Conservation (phyloP, 83 land plant species). For the Thuja plicata region DNA sequence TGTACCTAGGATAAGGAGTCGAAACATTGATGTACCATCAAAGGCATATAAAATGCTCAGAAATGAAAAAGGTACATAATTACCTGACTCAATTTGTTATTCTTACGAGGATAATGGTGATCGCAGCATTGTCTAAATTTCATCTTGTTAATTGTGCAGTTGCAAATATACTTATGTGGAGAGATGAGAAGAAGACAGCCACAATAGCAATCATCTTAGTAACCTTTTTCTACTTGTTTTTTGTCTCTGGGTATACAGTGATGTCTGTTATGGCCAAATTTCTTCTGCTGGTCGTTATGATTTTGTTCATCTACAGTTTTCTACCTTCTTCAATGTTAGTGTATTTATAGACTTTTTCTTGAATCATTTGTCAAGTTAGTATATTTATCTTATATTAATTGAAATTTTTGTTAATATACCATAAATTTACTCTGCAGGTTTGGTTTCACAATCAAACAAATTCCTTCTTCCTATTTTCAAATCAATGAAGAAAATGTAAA, state of each 20-base stretch:
- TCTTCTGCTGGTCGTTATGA: constrained; percentile 34
- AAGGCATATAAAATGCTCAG: constrained; percentile 61
- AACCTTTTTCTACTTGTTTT: constrained; percentile 3
- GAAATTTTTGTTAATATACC: background rate
- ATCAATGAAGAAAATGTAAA: constrained; percentile 46
- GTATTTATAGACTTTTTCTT: constrained; percentile 1
- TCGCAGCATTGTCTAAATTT: background rate
- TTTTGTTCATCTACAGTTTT: constrained; percentile 52
- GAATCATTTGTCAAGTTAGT: background rate
- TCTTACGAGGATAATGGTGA: background rate
- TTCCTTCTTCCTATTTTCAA: constrained; percentile 39
- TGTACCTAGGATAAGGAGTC: constrained; percentile 13
- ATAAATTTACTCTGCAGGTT: constrained; percentile 44
- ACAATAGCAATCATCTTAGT: constrained; percentile 5
- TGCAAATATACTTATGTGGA: constrained; percentile 86
- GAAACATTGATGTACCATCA: constrained; percentile 43
- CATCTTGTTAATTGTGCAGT: constrained; percentile 43
- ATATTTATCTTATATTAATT: background rate
- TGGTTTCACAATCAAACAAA: constrained; percentile 46
- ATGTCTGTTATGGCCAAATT: constrained; percentile 55
- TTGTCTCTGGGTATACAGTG: constrained; percentile 36
- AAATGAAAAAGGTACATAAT: constrained; percentile 40
- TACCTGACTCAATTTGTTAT: background rate
- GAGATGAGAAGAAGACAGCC: constrained; percentile 56
- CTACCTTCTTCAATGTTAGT: constrained; percentile 41